Percentiles rank a stretch among this genome's conserved stretches.
phyloP scores from a whole-genome alignment of 176 grass and related monocot genomes.

The Eremochloa ophiuroides region DNA sequence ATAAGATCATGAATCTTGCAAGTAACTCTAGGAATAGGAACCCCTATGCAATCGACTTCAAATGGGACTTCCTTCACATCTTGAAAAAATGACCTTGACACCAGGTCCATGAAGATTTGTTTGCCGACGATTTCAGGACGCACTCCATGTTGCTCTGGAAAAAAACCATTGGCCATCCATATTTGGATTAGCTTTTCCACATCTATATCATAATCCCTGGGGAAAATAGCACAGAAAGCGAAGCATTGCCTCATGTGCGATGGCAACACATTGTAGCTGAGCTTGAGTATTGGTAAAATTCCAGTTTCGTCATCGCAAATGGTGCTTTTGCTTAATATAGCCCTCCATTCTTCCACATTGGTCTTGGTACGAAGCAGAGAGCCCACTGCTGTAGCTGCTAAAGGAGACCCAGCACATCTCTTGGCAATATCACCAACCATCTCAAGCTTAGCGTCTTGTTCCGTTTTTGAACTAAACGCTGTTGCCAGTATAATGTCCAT shows the following conservation, averaged over 20 bases:
- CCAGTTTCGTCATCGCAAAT: neutral
- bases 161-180: slow-evolving; percentile 27
- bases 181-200: neutral
- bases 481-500: neutral
- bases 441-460: neutral
- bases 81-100: slow-evolving; percentile 15
- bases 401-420: neutral
- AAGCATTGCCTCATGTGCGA: slow-evolving; percentile 14
- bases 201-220: slow-evolving; percentile 13
- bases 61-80: neutral
- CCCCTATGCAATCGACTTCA: accelerated
- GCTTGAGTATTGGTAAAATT: neutral
- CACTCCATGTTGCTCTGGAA: neutral
- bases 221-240: slow-evolving; percentile 10
- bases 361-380: neutral
- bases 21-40: neutral
- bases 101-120: slow-evolving; percentile 5
- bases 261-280: neutral
- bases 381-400: neutral
- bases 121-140: neutral
- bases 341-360: neutral
- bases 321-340: neutral
- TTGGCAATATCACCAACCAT: neutral
- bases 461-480: neutral
- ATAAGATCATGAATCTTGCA: slow-evolving; percentile 32